phyloP scores from a whole-genome alignment of 2,329 filamentous ascomycete species.

The Aspergillus bombycis region DNA sequence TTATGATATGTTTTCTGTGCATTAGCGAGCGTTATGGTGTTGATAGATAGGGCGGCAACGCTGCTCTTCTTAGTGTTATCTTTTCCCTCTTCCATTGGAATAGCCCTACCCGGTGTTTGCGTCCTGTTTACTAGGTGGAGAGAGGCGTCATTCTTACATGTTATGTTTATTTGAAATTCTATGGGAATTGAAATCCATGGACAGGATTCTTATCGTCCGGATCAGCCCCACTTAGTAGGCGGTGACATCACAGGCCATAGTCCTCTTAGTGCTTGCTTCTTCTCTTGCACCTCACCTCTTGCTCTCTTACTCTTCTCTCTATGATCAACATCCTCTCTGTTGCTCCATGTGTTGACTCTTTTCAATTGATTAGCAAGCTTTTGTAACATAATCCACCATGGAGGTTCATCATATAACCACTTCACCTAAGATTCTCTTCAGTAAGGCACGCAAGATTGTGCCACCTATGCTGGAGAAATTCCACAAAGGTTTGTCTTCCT shows the following conservation, averaged over 20 bases:
- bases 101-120: not conserved
- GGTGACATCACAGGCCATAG: conserved; percentile 38
- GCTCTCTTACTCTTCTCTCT: conserved; percentile 3
- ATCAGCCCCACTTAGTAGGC: conserved; percentile 33
- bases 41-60: conserved; percentile 26
- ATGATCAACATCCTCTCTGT: not conserved
- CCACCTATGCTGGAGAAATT: conserved; percentile 94
- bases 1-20: conserved; percentile 24
- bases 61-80: conserved; percentile 15
- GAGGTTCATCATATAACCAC: conserved; percentile 58
- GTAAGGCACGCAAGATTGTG: conserved; percentile 84
- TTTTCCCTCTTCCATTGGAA: conserved; percentile 5
- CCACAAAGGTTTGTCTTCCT: conserved; percentile 74
- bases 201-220: not conserved
- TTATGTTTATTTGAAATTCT: conserved; percentile 7
- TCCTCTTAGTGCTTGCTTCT: conserved; percentile 7
- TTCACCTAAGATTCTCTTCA: conserved; percentile 73
- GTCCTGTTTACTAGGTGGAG: not conserved
- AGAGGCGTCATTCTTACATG: conserved; percentile 12
- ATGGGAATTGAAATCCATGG: not conserved
- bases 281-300: conserved; percentile 4
- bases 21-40: conserved; percentile 38
- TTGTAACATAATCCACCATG: conserved; percentile 23
- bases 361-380: not conserved
- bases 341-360: not conserved